phyloP scores from a whole-genome alignment of 2,329 filamentous ascomycete species.

The Cercospora sp. region DNA sequence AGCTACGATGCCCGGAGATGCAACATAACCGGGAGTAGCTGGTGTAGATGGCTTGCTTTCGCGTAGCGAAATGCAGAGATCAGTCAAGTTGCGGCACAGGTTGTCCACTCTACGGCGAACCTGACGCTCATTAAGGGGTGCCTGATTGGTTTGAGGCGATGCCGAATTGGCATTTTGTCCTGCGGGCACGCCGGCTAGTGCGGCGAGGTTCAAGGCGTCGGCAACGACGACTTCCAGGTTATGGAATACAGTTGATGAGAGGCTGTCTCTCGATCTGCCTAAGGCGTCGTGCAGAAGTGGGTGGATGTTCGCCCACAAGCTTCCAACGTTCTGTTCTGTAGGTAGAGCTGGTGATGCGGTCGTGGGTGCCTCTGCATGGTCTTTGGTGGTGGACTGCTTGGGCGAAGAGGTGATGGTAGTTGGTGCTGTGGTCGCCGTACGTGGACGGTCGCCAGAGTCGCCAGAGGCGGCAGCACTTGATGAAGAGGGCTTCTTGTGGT shows the following conservation, averaged over 20 bases:
- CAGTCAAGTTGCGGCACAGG: constrained; percentile 87
- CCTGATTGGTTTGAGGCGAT: constrained; percentile 59
- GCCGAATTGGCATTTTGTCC: constrained; percentile 63
- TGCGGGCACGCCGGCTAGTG: constrained; percentile 72
- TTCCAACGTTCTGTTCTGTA: constrained; percentile 38
- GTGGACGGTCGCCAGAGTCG: constrained; percentile 75
- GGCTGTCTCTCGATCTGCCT: constrained; percentile 69
- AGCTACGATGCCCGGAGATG: neutral
- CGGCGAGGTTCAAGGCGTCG: constrained; percentile 76
- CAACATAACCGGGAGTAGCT: neutral
- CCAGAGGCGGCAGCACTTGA: constrained; percentile 77
- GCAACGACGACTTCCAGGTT: constrained; percentile 77
- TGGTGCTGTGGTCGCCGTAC: constrained; percentile 85
- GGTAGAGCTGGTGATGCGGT: constrained; percentile 6
- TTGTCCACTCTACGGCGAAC: constrained; percentile 87
- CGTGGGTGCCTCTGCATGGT: constrained; percentile 37
- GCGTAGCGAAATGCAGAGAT: constrained; percentile 79
- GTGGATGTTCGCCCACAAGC: constrained; percentile 60
- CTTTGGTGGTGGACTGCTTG: constrained; percentile 61
- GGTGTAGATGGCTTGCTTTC: constrained; percentile 40
- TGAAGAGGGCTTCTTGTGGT: constrained; percentile 73
- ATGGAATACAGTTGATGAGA: constrained; percentile 71
- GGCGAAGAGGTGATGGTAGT: constrained; percentile 91
- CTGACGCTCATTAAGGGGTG: constrained; percentile 72
- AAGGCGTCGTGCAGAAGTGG: constrained; percentile 80